Percentiles rank a stretch among this genome's conserved stretches.
Conservation (phyloP, 106 monocot species). For the Chionographis japonica region DNA sequence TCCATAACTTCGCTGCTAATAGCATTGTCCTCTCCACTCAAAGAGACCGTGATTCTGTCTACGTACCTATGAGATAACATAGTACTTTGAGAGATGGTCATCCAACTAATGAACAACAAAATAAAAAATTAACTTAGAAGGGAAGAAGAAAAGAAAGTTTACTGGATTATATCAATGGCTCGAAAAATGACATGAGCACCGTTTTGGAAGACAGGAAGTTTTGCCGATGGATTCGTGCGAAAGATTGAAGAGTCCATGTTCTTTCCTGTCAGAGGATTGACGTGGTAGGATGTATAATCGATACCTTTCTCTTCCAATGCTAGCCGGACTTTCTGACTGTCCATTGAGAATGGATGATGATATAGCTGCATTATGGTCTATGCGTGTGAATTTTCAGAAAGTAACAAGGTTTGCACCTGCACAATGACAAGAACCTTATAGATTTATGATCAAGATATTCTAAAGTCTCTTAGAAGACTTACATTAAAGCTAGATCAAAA, state of each 20-base stretch:
- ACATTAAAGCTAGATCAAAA: no score
- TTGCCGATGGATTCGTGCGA: conserved; percentile 91
- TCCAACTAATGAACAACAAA: background rate
- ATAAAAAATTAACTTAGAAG: background rate
- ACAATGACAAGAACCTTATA: no score
- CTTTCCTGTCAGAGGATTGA: conserved; percentile 94
- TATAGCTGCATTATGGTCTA: conserved; percentile 83
- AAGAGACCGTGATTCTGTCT: conserved; percentile 63
- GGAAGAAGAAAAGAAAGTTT: conserved; percentile 11
- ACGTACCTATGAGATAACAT: conserved; percentile 61
- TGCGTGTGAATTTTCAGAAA: background rate
- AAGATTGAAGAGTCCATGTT: conserved; percentile 80
- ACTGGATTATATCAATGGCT: conserved; percentile 71
- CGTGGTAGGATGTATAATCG: conserved; percentile 92
- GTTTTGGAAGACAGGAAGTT: conserved; percentile 93
- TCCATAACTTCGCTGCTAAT: conserved; percentile 32
- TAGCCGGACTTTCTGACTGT: conserved; percentile 93
- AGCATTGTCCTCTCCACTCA: conserved; percentile 39
- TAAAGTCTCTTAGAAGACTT: no score
- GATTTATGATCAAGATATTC: no score
- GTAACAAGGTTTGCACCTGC: background rate
- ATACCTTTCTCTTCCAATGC: conserved; percentile 89
- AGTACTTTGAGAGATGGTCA: background rate
- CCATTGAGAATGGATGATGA: conserved; percentile 93
- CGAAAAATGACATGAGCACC: conserved; percentile 75